Percentiles rank a stretch among this genome's conserved stretches.
Evolutionary conservation across 1,284 basidiomycete genomes (phyloP).

Genomic region (Chiua sp.): DNA sequence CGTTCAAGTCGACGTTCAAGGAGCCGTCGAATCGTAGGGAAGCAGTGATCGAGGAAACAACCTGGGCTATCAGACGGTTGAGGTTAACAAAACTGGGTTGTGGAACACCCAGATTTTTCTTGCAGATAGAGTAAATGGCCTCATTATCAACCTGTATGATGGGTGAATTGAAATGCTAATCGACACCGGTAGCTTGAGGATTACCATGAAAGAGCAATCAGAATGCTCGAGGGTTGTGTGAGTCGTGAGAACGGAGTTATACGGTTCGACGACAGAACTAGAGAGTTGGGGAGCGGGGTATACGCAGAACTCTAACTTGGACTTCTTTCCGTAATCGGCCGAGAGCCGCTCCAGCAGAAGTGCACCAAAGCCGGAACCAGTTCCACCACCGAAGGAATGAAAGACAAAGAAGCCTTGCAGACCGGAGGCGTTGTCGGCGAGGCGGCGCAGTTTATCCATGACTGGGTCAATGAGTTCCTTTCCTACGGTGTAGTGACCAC

Average conservation of each 20-base stretch:
- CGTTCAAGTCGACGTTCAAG: slow-evolving; percentile 97
- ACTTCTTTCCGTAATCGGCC: slow-evolving; percentile 99
- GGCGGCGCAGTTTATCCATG: slow-evolving; percentile 95
- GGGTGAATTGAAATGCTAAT: slow-evolving; percentile 7
- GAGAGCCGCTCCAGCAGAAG: slow-evolving; percentile 96
- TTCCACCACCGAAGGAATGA: slow-evolving; percentile 99
- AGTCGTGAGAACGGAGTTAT: slow-evolving; percentile 99
- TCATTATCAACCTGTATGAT: slow-evolving; percentile 86
- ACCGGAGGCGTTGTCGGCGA: slow-evolving; percentile 98
- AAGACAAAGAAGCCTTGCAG: slow-evolving; percentile 99
- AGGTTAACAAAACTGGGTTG: slow-evolving; percentile 95
- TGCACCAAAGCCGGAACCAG: slow-evolving; percentile 98
- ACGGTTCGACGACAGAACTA: slow-evolving; percentile 98
- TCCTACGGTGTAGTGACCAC: slow-evolving; percentile 98
- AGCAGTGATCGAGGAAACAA: slow-evolving; percentile 97
- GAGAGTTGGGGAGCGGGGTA: slow-evolving; percentile 96
- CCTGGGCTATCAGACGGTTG: slow-evolving; percentile 97
- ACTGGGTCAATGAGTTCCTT: slow-evolving; percentile 94
- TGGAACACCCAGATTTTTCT: slow-evolving; percentile 88
- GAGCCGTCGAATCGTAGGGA: slow-evolving; percentile 98
- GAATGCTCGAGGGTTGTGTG: slow-evolving; percentile 99
- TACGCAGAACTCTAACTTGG: slow-evolving; percentile 98
- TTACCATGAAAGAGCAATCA: slow-evolving; percentile 98
- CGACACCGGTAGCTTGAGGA: slow-evolving; percentile 5
- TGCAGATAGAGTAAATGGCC: slow-evolving; percentile 99